Base-by-base conservation (phyloP, 371 early-diverging fungal genomes). In the Mortierella sp. region DNA sequence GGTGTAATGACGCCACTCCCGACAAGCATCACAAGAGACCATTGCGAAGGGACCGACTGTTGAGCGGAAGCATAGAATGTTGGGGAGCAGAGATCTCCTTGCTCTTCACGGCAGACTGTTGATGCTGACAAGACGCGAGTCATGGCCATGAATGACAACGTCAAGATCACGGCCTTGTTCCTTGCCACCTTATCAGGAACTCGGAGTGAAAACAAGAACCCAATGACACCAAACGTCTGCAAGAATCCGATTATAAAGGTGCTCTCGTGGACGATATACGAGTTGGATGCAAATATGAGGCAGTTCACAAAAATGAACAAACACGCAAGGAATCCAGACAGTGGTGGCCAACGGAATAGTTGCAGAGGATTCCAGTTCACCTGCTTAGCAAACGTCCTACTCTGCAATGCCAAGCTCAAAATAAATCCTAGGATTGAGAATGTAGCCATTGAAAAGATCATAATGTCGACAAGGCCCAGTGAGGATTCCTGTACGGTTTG, bases 61-160 rank as follows among this genome's bases (percentile, higher is more conserved):
- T 72, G 60, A n/a, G 72, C 66, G 3, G 83, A 68, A 15, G 88
- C 84, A 70, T 93, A 90, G 83, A 90, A 93, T 6, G 93, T 93
- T 15, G 92, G 89, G 15, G 61, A 64, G 76, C 97, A 97, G 58
- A 88, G 77, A 0, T 92, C 92, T 4, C 90, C 85, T 75, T 95
- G 95, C 63, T 97, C 97, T 68, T 94, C 96, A 22, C 97, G 93
- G 64, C 97, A 97, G 32, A 95, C 91, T 2, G 94, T 95, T 0
- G 92, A 91, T 29, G 82, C 60, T 3, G 88, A 82, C 3, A 88
- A 77, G 6, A 93, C 19, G 10, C 95, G 89, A 10, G 89, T 88
- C 54, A 92, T 77, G 17, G 91, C 73, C 22, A 88, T 66, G n/a
- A 92, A 73, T 0, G 83, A 65, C n/a, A 88, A 6, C 2, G 88